Percentiles rank a stretch among this genome's conserved stretches.
Evolutionary conservation across 208 protist species (phyloP).

Genomic region (Wallacemonas sp.): DNA sequence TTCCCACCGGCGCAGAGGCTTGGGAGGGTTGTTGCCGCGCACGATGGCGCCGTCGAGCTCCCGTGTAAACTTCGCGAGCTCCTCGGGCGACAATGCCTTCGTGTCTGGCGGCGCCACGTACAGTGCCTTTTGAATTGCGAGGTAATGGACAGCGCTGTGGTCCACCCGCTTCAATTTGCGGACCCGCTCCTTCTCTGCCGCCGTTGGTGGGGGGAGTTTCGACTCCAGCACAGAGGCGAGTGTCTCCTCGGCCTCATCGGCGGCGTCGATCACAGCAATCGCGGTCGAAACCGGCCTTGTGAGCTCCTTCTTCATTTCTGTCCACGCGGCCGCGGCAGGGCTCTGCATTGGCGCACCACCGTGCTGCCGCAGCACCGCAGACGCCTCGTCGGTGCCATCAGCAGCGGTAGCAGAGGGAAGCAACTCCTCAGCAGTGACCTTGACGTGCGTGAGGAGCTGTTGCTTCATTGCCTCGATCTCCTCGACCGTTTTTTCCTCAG

Average conservation of each 20-base stretch:
- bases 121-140: slow-evolving; percentile 78
- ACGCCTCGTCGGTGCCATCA: background rate
- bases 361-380: background rate
- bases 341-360: background rate
- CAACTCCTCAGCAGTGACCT: slow-evolving; percentile 28
- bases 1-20: slow-evolving; percentile 81
- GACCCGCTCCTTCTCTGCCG: slow-evolving; percentile 66
- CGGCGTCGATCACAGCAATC: slow-evolving; percentile 72
- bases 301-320: slow-evolving; percentile 50
- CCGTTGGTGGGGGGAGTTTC: slow-evolving; percentile 58
- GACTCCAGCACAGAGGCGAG: slow-evolving; percentile 36
- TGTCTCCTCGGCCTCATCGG: slow-evolving; percentile 69
- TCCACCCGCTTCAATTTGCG: slow-evolving; percentile 75
- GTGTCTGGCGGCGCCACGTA: slow-evolving; percentile 81
- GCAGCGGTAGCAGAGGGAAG: background rate
- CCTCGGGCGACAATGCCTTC: slow-evolving; percentile 47
- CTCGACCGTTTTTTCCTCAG: background rate
- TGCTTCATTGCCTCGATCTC: slow-evolving; percentile 20
- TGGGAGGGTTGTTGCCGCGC: slow-evolving; percentile 15
- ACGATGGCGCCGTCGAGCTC: slow-evolving; percentile 88
- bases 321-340: slow-evolving; percentile 33
- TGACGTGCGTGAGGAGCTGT: slow-evolving; percentile 54
- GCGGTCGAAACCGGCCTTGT: slow-evolving; percentile 65
- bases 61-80: slow-evolving; percentile 60
- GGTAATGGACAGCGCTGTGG: slow-evolving; percentile 63